These are phyloP conservation scores for Halenospora varia DNA, from an alignment of 495 filamentous ascomycete genomes.

Conservation along the genomic window DNA sequence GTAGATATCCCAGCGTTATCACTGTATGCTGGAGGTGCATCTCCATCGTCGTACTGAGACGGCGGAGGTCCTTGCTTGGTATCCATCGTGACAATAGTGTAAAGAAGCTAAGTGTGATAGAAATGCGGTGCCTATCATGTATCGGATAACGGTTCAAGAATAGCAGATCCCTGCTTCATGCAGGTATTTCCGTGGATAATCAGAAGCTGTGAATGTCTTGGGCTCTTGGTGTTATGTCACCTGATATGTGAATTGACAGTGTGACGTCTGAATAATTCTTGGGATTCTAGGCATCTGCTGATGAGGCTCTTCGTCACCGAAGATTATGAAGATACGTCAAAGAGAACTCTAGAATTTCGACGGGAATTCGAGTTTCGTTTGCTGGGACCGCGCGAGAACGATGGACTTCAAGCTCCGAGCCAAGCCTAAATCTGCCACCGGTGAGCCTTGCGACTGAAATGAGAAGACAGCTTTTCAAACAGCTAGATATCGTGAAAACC, in stretches of 20 bases:
- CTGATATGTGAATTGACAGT: background rate
- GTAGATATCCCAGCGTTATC: background rate
- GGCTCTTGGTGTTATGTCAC: no score
- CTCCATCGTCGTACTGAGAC: constrained; percentile 16
- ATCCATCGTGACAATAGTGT: background rate
- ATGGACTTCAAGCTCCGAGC: background rate
- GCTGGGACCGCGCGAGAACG: background rate
- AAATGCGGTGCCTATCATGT: background rate
- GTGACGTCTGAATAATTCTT: background rate
- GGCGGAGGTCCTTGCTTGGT: constrained; percentile 2
- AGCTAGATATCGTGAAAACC: background rate
- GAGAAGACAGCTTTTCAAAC: no score
- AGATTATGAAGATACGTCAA: no score
- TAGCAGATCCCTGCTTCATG: background rate
- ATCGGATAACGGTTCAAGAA: background rate
- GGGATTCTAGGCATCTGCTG: background rate
- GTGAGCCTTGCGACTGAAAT: no score
- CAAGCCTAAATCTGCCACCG: background rate
- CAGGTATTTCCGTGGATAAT: background rate
- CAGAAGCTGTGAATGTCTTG: background rate
- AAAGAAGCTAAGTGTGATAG: background rate
- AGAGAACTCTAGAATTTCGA: no score
- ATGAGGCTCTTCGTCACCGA: no score
- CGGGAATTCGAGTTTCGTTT: background rate
- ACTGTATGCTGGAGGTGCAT: background rate